Conservation (phyloP, 2,329 filamentous ascomycete species). For the Sarocladiaceae sp. region DNA sequence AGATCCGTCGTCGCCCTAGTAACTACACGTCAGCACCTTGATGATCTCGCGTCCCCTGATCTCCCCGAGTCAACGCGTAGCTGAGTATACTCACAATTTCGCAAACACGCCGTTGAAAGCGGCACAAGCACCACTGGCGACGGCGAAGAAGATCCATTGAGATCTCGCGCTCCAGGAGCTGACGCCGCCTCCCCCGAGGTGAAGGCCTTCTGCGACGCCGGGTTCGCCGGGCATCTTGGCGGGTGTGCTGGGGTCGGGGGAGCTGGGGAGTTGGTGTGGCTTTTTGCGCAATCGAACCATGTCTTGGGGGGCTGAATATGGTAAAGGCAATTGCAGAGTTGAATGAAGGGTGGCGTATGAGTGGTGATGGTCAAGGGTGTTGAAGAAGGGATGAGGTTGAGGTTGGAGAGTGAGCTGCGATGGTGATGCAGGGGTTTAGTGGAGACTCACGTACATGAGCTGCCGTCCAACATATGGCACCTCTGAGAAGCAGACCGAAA, state of each 20-base stretch:
- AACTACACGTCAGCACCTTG: not conserved
- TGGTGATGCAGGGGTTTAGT: too few relatives aligned
- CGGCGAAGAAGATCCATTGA: conserved; percentile 62
- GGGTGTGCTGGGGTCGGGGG: not conserved
- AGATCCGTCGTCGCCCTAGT: conserved; percentile 50
- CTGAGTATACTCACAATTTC: conserved; percentile 56
- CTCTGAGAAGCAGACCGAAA: too few relatives aligned
- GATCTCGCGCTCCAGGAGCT: conserved; percentile 25
- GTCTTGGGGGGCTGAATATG: not conserved
- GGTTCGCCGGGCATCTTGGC: conserved; percentile 7
- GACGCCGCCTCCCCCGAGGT: conserved; percentile 8
- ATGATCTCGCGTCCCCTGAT: too few relatives aligned
- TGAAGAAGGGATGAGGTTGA: too few relatives aligned
- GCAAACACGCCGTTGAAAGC: conserved; percentile 80
- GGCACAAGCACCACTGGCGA: conserved; percentile 70
- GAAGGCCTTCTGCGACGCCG: conserved; percentile 7
- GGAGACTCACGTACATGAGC: too few relatives aligned
- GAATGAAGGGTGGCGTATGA: too few relatives aligned
- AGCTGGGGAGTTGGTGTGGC: not conserved
- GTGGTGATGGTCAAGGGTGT: too few relatives aligned
- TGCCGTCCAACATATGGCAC: too few relatives aligned
- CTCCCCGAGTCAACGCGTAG: not conserved
- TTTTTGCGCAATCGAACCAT: conserved; percentile 9
- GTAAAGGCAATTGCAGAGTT: not conserved
- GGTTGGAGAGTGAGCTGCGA: too few relatives aligned